Evolutionary conservation across 2,329 filamentous ascomycete species (phyloP).

Genomic region (Colletotrichum tabaci): DNA sequence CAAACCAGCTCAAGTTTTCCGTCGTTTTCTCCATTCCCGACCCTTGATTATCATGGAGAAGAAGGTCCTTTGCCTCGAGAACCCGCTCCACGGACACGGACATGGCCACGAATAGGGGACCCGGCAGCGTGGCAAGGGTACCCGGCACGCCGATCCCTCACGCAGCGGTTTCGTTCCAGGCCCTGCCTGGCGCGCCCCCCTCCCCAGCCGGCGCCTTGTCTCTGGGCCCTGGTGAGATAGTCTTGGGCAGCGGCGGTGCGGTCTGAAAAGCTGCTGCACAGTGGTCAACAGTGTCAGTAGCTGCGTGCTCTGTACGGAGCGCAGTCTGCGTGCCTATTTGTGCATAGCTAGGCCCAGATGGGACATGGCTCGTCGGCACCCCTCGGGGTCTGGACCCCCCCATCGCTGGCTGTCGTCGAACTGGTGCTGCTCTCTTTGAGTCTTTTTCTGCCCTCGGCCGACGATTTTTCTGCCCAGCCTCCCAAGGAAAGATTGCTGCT

Average conservation of each 20-base stretch:
- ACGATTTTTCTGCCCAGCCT: slow-evolving; percentile 34
- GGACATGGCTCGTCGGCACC: background rate
- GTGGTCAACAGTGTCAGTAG: background rate
- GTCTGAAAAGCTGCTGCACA: slow-evolving; percentile 3
- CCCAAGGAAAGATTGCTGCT: slow-evolving; percentile 3
- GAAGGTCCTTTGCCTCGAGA: background rate
- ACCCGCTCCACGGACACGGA: background rate
- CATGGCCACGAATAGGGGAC: background rate
- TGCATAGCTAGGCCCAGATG: background rate
- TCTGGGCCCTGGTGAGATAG: slow-evolving; percentile 9
- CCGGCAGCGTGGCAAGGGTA: slow-evolving; percentile 23
- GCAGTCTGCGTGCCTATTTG: no score
- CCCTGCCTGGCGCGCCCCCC: slow-evolving; percentile 26
- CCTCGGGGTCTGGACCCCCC: background rate
- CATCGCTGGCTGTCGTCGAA: background rate
- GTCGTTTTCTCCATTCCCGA: no score
- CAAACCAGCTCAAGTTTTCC: no score
- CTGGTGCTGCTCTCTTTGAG: background rate
- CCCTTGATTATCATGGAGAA: no score
- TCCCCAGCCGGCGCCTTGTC: slow-evolving; percentile 23
- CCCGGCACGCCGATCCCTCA: slow-evolving; percentile 35
- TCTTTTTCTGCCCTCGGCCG: slow-evolving; percentile 9
- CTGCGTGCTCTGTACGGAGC: background rate
- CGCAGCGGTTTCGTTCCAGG: slow-evolving; percentile 37
- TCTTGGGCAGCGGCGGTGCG: background rate